phyloP scores from a whole-genome alignment of 2,329 filamentous ascomycete genomes.

The Hortaea sp. region DNA sequence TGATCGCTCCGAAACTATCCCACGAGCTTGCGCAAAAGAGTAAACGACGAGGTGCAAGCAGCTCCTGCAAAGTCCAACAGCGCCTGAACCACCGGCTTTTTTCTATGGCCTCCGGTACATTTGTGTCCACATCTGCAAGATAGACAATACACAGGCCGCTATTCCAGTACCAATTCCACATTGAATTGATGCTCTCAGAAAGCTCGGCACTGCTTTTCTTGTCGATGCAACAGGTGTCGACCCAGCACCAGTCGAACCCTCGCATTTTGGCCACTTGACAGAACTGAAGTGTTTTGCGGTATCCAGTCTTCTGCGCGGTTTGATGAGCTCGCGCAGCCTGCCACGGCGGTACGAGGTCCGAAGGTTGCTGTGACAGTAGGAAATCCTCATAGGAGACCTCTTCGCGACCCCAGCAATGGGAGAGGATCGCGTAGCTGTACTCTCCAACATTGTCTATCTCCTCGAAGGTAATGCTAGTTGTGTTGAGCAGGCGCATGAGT shows the following conservation, averaged over 20 bases:
- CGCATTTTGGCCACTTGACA: not conserved
- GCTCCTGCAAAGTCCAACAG: conserved; percentile 15
- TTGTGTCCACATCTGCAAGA: conserved; percentile 4
- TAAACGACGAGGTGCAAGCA: conserved; percentile 10
- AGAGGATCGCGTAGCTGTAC: conserved; percentile 16
- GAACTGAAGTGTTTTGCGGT: not conserved
- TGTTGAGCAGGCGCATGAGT: conserved; percentile 16
- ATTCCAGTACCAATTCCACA: conserved; percentile 1
- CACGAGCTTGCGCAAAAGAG: conserved; percentile 4
- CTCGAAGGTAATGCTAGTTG: conserved; percentile 9
- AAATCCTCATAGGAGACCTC: conserved; percentile 13
- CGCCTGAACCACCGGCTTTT: conserved; percentile 6
- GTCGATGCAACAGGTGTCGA: conserved; percentile 18
- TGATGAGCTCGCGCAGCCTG: not conserved
- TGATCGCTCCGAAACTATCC: not conserved
- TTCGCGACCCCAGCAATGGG: conserved; percentile 14
- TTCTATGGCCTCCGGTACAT: not conserved
- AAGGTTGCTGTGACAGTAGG: not conserved
- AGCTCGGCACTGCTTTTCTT: conserved; percentile 5
- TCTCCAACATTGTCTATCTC: conserved; percentile 8
- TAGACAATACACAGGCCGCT: conserved; percentile 3
- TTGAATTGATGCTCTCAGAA: conserved; percentile 6
- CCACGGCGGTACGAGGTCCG: not conserved
- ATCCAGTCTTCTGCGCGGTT: not conserved
- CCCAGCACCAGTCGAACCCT: conserved; percentile 8